These are phyloP conservation scores for Colletotrichum spinosum DNA, from an alignment of 2,329 filamentous ascomycete species.

Conservation along the genomic window DNA sequence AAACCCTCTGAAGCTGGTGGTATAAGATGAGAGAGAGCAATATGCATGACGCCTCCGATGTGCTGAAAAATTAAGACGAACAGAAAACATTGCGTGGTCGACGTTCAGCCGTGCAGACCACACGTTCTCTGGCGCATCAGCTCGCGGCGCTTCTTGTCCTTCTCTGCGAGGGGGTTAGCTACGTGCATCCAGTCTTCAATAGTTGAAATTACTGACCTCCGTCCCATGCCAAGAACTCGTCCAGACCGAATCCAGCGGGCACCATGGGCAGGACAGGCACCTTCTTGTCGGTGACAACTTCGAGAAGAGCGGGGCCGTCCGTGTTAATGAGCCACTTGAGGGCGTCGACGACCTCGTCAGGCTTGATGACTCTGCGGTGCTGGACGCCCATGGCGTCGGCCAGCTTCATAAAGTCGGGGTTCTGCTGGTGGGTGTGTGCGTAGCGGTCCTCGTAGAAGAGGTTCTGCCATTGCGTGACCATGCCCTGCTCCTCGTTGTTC, in stretches of 20 bases:
- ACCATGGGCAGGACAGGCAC: slow-evolving; percentile 99
- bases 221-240: slow-evolving; percentile 94
- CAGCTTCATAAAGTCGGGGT: slow-evolving; percentile 96
- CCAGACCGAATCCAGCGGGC: slow-evolving; percentile 84
- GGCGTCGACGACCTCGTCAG: slow-evolving; percentile 80
- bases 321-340: slow-evolving; percentile 90
- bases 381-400: slow-evolving; percentile 92
- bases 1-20: slow-evolving; percentile 34
- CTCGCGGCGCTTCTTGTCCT: slow-evolving; percentile 75
- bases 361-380: slow-evolving; percentile 76
- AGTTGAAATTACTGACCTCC: slow-evolving; percentile 65
- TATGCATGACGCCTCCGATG: slow-evolving; percentile 36
- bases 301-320: slow-evolving; percentile 91
- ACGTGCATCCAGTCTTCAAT: background rate
- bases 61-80: slow-evolving; percentile 26
- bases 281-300: slow-evolving; percentile 92
- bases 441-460: slow-evolving; percentile 97
- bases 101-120: slow-evolving; percentile 49
- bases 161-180: slow-evolving; percentile 63
- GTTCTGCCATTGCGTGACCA: slow-evolving; percentile 99
- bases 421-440: slow-evolving; percentile 91
- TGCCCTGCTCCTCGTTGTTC: slow-evolving; percentile 98
- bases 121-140: slow-evolving; percentile 73
- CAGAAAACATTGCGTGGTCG: slow-evolving; percentile 19
- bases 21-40: slow-evolving; percentile 37